Conservation (phyloP, 2,329 filamentous ascomycete genomes). For the Aspergillus nomiae region DNA sequence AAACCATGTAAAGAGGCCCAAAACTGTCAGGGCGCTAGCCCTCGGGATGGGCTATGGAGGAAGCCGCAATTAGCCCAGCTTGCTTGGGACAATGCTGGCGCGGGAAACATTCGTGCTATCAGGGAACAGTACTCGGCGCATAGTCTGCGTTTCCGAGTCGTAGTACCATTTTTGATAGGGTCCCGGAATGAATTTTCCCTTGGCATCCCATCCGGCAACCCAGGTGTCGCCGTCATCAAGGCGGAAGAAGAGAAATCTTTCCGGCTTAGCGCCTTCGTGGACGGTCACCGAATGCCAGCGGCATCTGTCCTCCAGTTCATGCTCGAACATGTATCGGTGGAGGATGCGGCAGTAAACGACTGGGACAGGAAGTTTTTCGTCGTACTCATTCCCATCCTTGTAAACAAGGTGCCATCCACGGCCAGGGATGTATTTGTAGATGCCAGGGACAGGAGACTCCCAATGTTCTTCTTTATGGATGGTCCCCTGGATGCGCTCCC, state of each 20-base stretch:
- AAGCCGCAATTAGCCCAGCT: slow-evolving; percentile 25
- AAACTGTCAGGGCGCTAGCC: background rate
- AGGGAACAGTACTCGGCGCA: slow-evolving; percentile 36
- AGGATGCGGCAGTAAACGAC: slow-evolving; percentile 54
- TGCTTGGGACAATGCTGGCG: slow-evolving; percentile 35
- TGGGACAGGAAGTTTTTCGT: slow-evolving; percentile 36
- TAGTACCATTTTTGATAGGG: slow-evolving; percentile 54
- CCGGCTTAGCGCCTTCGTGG: slow-evolving; percentile 38
- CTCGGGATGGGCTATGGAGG: background rate
- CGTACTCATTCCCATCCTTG: slow-evolving; percentile 36
- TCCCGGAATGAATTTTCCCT: slow-evolving; percentile 53
- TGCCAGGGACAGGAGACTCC: slow-evolving; percentile 50
- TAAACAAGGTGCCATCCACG: slow-evolving; percentile 54
- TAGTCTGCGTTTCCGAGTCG: slow-evolving; percentile 41
- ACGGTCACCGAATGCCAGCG: slow-evolving; percentile 44
- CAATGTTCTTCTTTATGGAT: slow-evolving; percentile 51
- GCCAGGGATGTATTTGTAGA: slow-evolving; percentile 53
- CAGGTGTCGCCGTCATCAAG: slow-evolving; percentile 53
- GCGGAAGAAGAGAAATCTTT: slow-evolving; percentile 50
- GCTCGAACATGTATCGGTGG: slow-evolving; percentile 51
- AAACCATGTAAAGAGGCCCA: background rate
- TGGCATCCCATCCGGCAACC: slow-evolving; percentile 53
- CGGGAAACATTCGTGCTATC: slow-evolving; percentile 40
- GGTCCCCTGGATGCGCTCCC: slow-evolving; percentile 40
- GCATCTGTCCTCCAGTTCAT: slow-evolving; percentile 52